Evolutionary conservation across 2,329 filamentous ascomycete species (phyloP), one percentile per base, ranked within the genome.

Genomic region (Penicillium sp.): DNA sequence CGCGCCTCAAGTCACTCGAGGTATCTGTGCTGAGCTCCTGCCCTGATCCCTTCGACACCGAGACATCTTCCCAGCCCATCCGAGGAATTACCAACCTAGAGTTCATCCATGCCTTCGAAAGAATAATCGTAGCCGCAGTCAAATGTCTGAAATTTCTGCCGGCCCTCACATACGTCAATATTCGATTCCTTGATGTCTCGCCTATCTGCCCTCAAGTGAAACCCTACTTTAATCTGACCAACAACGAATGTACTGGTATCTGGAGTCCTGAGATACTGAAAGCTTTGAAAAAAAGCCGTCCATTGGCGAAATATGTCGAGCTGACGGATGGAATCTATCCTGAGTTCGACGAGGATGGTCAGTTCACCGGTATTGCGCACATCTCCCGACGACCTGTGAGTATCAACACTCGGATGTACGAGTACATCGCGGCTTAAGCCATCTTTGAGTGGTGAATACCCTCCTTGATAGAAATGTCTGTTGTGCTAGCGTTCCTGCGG

Each of bases 11-110:
- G 71, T 87, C 85, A 1, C 79, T 91, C 19, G 88, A 91, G 63
- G 72, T 91, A 40, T 87, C 87, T 0, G 86, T 91, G 51, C 90
- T 90, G 74, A 90, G 90, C 57, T 88, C 87, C 68, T 92, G 89
- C 63, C 83, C 87, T 3, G 69, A 72, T 86, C 2, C 87, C 86
- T 2, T 87, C 87, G n/a, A 43, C 14, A 10, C 13, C 3, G 3
- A 1, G 4, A 11, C 14, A 11, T 10, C 9, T 28, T 7, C 24
- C n/a, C 3, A 28, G 8, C 39, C 39, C 1, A 8, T 26, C 14
- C 39, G 13, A 16, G 39, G 39, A 0, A 88, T 91, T 55, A 87
- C 86, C 18, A 87, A 90, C 63, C 83, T 87, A 76, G 79, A 83
- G 26, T 92, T 91, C 60, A 90, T 91, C 61, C 77, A 81, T 21